These are phyloP conservation scores for Torrubiellomyces zombiae DNA, from an alignment of 2,329 filamentous ascomycete genomes.

Conservation along the genomic window DNA sequence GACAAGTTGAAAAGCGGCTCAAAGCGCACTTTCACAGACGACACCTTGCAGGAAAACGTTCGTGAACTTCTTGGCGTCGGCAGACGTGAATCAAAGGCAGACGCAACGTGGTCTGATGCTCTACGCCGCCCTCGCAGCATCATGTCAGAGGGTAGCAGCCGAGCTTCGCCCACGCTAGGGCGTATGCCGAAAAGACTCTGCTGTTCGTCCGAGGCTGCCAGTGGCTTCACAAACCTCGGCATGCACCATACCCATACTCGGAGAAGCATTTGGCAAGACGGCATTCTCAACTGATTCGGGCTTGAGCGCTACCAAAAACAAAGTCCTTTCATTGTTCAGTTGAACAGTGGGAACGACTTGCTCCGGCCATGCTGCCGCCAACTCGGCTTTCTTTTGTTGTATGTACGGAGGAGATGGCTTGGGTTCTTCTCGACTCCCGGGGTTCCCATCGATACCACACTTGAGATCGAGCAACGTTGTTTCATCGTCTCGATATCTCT, in stretches of 20 bases:
- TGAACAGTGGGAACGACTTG: too few species aligned
- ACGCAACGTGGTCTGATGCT: constrained; percentile 21
- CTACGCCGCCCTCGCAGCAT: too few species aligned
- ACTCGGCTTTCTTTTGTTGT: too few species aligned
- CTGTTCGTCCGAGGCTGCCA: constrained; percentile 42
- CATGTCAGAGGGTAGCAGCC: too few species aligned
- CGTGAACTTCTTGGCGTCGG: constrained; percentile 38
- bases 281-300: constrained; percentile 38
- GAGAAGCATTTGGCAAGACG: too few species aligned
- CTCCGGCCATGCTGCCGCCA: too few species aligned
- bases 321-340: constrained; percentile 1
- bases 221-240: too few species aligned
- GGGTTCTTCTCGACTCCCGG: not conserved
- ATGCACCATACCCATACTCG: too few species aligned
- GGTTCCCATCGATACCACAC: too few species aligned
- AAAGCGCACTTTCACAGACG: constrained; percentile 47
- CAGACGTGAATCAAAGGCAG: constrained; percentile 10
- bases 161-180: constrained; percentile 25
- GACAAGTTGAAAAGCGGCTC: constrained; percentile 21
- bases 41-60: constrained; percentile 49
- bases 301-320: not conserved
- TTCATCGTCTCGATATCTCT: too few species aligned
- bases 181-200: constrained; percentile 48
- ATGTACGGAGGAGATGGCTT: not conserved
- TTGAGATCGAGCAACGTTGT: too few species aligned